Percentiles rank a stretch among this genome's conserved stretches.
These are phyloP conservation scores for Pisolithus microcarpus DNA, from an alignment of 768 basidiomycete species.

Conservation along the genomic window DNA sequence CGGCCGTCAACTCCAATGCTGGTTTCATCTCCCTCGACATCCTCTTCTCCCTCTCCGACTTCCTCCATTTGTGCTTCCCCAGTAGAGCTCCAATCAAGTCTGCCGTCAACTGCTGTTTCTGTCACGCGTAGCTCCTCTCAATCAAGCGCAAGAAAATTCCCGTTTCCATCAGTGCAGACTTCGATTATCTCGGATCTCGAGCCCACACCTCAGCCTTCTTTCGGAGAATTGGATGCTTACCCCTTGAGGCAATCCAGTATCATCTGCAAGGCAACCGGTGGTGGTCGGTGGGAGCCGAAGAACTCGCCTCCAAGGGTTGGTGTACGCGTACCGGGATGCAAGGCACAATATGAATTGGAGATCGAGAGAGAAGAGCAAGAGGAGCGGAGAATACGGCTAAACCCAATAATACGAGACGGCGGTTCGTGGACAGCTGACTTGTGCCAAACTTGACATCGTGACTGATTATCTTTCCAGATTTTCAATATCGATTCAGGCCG, in stretches of 20 bases:
- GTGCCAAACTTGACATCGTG: not conserved
- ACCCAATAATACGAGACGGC: slow-evolving; percentile 62
- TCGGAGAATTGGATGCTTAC: slow-evolving; percentile 68
- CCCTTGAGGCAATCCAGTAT: slow-evolving; percentile 59
- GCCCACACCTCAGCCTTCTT: slow-evolving; percentile 36
- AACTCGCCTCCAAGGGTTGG: slow-evolving; percentile 34
- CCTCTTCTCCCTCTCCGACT: slow-evolving; percentile 26
- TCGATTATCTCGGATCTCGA: slow-evolving; percentile 21
- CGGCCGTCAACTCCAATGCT: slow-evolving; percentile 33
- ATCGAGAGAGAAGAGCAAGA: slow-evolving; percentile 62
- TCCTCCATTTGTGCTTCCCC: slow-evolving; percentile 31
- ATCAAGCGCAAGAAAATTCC: slow-evolving; percentile 19
- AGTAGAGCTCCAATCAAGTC: slow-evolving; percentile 18
- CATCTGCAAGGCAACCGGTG: slow-evolving; percentile 73
- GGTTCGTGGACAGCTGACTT: slow-evolving; percentile 20
- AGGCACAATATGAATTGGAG: slow-evolving; percentile 60
- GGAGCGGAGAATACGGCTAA: slow-evolving; percentile 40
- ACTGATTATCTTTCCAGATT: slow-evolving; percentile 31
- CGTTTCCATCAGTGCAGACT: slow-evolving; percentile 20
- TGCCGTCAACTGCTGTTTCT: slow-evolving; percentile 13
- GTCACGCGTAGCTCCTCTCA: slow-evolving; percentile 24
- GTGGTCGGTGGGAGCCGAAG: slow-evolving; percentile 76
- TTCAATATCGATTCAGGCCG: slow-evolving; percentile 57
- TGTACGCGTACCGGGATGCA: slow-evolving; percentile 57
- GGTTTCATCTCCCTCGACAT: slow-evolving; percentile 26